Evolutionary conservation across 169 alveolate genomes (phyloP).

Genomic region (Eimeria brunetti): DNA sequence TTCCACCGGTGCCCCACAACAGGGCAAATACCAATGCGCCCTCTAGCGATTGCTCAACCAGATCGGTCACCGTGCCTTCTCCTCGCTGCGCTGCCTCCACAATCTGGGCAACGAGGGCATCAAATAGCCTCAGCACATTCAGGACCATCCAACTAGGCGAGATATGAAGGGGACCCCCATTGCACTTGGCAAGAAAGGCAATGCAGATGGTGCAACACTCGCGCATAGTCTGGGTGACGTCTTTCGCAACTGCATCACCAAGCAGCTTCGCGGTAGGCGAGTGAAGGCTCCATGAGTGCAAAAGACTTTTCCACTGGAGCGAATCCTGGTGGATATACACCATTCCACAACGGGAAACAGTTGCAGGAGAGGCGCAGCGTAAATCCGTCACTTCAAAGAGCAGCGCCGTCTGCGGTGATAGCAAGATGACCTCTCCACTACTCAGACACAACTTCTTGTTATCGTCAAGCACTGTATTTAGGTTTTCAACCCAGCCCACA

Average conservation of each 20-base stretch:
- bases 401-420: conserved; percentile 91
- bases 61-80: conserved; percentile 19
- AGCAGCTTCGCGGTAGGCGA: conserved; percentile 64
- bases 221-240: conserved; percentile 16
- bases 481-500: conserved; percentile 97
- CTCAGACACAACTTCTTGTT: conserved; percentile 95
- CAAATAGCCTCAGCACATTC: conserved; percentile 59
- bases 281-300: conserved; percentile 91
- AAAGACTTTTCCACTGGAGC: conserved; percentile 94
- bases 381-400: conserved; percentile 96
- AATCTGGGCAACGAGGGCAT: conserved; percentile 34
- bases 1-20: conserved; percentile 68
- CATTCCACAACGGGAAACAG: conserved; percentile 96
- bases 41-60: conserved; percentile 48
- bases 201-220: conserved; percentile 37
- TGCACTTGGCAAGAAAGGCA: conserved; percentile 50
- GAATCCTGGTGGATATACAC: conserved; percentile 94
- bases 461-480: conserved; percentile 97
- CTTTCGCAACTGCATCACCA: conserved; percentile 22
- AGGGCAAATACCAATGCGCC: conserved; percentile 55
- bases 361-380: conserved; percentile 96
- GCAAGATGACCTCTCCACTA: conserved; percentile 93
- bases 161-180: conserved; percentile 38
- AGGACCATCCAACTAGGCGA: conserved; percentile 62
- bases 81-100: conserved; percentile 26